A percentile compares a stretch with the other conserved stretches of the same genome.
phyloP scores from a whole-genome alignment of 2,329 filamentous ascomycete species.

The Fusarium penzigii region DNA sequence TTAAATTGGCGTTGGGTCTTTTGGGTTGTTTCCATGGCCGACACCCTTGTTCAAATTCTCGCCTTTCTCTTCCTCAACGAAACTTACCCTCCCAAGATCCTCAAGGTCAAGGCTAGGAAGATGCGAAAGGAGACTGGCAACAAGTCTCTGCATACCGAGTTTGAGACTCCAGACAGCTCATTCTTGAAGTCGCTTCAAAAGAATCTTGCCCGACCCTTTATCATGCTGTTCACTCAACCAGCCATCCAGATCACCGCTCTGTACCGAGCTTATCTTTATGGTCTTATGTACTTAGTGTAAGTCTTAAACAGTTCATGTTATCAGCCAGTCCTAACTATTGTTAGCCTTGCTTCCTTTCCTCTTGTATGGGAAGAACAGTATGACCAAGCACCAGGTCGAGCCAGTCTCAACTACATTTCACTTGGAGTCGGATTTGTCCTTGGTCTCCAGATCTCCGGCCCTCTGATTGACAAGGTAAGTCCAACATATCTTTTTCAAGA shows the following conservation, averaged over 20 bases:
- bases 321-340: not conserved
- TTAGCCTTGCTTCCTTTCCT: constrained; percentile 52
- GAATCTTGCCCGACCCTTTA: constrained; percentile 46
- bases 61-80: constrained; percentile 42
- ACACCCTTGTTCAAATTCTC: constrained; percentile 34
- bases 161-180: constrained; percentile 27
- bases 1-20: constrained; percentile 47
- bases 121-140: constrained; percentile 34
- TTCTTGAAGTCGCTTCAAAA: constrained; percentile 27
- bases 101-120: constrained; percentile 28
- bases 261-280: constrained; percentile 53
- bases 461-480: constrained; percentile 35
- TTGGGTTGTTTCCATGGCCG: constrained; percentile 43
- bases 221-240: constrained; percentile 51
- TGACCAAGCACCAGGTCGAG: constrained; percentile 44
- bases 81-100: constrained; percentile 39
- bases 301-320: not conserved
- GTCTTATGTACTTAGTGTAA: constrained; percentile 53
- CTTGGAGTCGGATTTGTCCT: constrained; percentile 55
- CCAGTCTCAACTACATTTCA: constrained; percentile 55
- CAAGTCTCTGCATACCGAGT: constrained; percentile 27
- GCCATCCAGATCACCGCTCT: constrained; percentile 51
- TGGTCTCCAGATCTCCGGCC: constrained; percentile 53
- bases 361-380: constrained; percentile 50
- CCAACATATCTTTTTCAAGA: accelerated